Base-by-base conservation (phyloP, 2,329 filamentous ascomycete species). In the Drechslerella coelobrocha region DNA sequence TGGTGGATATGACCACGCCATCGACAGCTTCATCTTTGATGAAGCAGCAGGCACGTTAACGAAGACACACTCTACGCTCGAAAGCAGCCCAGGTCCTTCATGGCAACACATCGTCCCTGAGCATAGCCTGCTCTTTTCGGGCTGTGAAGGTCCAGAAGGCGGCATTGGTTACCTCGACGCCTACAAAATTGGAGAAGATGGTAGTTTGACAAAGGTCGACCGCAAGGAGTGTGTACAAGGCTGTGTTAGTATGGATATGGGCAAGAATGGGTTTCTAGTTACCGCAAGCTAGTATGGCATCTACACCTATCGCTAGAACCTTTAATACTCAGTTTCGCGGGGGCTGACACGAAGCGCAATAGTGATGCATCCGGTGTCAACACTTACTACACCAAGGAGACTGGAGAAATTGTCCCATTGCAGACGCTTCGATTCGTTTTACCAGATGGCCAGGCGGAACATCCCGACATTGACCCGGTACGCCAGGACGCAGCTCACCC, bases 401-500 rank as follows among this genome's bases (percentile, higher is more conserved):
- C 66, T 14, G 66, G 66, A 10, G 66, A 71, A 45, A 71, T 71
- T 27, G 39, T 71, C 43, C 66, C 66, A 1, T 27, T 71, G 21
- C 66, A 71, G 17, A 71, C 50, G 14, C 59, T 71, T 5, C 6
- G 57, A 21, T 71, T 71, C 31, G 48, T 23, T 19, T 47, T 71
- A 8, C 66, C 66, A 7, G 66, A 71, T 17, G 66, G 66, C n/a
- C 66, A 71, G 21, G 59, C 66, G 23, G 66, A 34, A 2, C 59
- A 71, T 55, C 66, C 66, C 14, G 66, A 71, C 26, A 71, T 71
- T 23, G 66, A 71, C 78, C 3, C 66, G 2, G 66, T 71, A n/a
- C 83, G 84, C 55, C 85, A 89, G 78, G 80, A 84, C 43, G 80
- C 82, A 5, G 80, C 87, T 1, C 86, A 88, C 76, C 86, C 87